phyloP scores from a whole-genome alignment of 2,329 filamentous ascomycete genomes.

The Leptosphaerulina australis region DNA sequence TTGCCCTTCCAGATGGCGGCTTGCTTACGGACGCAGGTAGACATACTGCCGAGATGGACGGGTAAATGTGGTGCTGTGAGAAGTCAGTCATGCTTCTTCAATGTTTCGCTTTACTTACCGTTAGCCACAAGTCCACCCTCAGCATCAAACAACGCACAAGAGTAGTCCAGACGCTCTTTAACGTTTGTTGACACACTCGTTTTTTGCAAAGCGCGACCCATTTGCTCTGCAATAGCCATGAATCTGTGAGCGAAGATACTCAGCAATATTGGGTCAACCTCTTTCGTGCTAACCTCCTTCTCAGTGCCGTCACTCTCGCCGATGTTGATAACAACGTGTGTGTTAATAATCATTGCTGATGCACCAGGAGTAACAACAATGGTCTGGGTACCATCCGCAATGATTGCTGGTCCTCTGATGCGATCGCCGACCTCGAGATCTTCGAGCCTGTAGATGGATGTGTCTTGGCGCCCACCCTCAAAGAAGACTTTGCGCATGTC shows the following conservation, averaged over 20 bases:
- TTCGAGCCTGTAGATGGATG: constrained; percentile 81
- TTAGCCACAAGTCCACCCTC: constrained; percentile 79
- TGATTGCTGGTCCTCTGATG: constrained; percentile 79
- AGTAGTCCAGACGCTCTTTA: constrained; percentile 82
- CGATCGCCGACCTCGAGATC: constrained; percentile 74
- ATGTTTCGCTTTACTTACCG: constrained; percentile 44
- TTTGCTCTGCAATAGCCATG: constrained; percentile 86
- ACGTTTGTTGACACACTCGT: constrained; percentile 81
- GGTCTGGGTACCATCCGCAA: constrained; percentile 88
- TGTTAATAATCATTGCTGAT: constrained; percentile 77
- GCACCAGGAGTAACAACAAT: constrained; percentile 85
- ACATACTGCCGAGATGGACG: constrained; percentile 82
- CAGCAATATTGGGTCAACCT: constrained; percentile 76
- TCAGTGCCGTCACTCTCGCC: constrained; percentile 62
- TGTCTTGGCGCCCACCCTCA: constrained; percentile 76
- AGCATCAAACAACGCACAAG: constrained; percentile 79
- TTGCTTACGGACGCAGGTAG: constrained; percentile 80
- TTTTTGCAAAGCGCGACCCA: constrained; percentile 79
- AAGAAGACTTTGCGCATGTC: constrained; percentile 78
- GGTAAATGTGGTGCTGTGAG: constrained; percentile 72
- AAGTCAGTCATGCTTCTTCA: constrained; percentile 13
- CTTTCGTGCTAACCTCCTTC: constrained; percentile 57
- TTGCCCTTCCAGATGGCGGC: constrained; percentile 80
- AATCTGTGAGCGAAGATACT: constrained; percentile 82
- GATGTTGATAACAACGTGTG: constrained; percentile 88